Base-by-base conservation (phyloP, 192 early-diverging fungal species). In the Entomortierella beljakovae region DNA sequence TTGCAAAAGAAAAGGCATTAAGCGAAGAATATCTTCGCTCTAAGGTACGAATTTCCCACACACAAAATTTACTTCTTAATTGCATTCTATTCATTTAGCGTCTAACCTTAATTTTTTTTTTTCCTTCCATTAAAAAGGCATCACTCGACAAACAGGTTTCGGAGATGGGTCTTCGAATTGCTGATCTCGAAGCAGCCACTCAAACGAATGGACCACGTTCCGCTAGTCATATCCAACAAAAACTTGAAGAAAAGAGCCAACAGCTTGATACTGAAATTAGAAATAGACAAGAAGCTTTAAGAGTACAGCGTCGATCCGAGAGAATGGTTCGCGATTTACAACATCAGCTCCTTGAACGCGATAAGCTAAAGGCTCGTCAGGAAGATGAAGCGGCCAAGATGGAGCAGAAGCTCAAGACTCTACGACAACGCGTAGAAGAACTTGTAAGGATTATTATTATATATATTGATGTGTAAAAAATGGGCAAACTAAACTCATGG, bases 261-360 rank as follows among this genome's bases (percentile, higher is more conserved):
- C 86, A 86, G 67, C 65, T 94, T 7, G 90, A 92, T 22, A 57
- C 56, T 16, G 91, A 92, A 66, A 86, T 84, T 66, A 82, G 83
- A 49, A 92, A 92, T 70, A 91, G 92, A 64, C 76, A 82, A 52
- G 90, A 92, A 70, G 71, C 87, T 1, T 53, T 86, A 10, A 82
- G 90, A 61, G 83, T 82, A 26, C 72, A 84, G 23, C 86, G 92
- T 28, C 90, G 90, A 46, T 81, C 70, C n/a, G 95, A 97, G 68
- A 85, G 95, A 60, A 85, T 89, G 60, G 88, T 96, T 66, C 87
- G 93, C 20, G 94, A 96, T 81, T 82, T 96, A 57, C 94, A 96
- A 81, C 93, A 93, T 83, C 94, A 96, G 67, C 71, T 97, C 10
- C 77, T 83, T 31, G 95, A 97, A 80, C 83, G 87, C 59, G 94